Percentiles rank a stretch among this genome's conserved stretches.
Evolutionary conservation across 1,284 basidiomycete species (phyloP).

Genomic region (Boletus hoseneyae): DNA sequence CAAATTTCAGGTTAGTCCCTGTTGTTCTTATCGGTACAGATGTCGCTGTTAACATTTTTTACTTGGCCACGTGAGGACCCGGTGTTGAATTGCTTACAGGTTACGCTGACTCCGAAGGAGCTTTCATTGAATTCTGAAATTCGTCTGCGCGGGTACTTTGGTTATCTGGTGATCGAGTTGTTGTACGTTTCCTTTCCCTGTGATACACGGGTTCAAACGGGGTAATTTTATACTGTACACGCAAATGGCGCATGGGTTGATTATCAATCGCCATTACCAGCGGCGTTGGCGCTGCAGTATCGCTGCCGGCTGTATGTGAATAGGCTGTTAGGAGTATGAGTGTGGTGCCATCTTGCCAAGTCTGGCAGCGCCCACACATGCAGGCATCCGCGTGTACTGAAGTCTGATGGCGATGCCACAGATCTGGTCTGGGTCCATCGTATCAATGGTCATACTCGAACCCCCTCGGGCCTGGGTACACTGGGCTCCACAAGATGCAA

Average conservation of each 20-base stretch:
- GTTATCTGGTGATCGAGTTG: constrained; percentile 5
- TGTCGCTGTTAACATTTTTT: neutral
- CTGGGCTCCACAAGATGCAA: constrained; percentile 8
- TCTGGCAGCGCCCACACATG: constrained; percentile 6
- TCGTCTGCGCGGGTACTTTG: too few relatives aligned
- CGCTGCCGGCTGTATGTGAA: constrained; percentile 10
- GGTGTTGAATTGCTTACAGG: neutral
- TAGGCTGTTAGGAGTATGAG: constrained; percentile 10
- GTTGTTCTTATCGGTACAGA: neutral
- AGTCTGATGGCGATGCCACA: constrained; percentile 14
- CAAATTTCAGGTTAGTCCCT: constrained; percentile 6
- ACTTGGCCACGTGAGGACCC: neutral
- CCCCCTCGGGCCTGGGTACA: constrained; percentile 22
- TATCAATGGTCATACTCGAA: constrained; percentile 5
- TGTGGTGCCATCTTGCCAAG: constrained; percentile 1
- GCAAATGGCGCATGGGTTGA: constrained; percentile 13
- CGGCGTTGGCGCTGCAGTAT: constrained; percentile 13
- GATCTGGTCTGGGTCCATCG: constrained; percentile 6
- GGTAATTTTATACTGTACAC: constrained; percentile 5
- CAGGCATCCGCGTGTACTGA: constrained; percentile 25
- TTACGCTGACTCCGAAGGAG: neutral
- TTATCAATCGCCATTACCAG: neutral
- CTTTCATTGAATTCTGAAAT: too few relatives aligned
- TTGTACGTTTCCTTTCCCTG: neutral
- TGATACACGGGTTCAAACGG: constrained; percentile 1